A percentile compares a stretch with the other conserved stretches of the same genome.
Conservation (phyloP, 345 rosid species). For the Salix arbutifolia region DNA sequence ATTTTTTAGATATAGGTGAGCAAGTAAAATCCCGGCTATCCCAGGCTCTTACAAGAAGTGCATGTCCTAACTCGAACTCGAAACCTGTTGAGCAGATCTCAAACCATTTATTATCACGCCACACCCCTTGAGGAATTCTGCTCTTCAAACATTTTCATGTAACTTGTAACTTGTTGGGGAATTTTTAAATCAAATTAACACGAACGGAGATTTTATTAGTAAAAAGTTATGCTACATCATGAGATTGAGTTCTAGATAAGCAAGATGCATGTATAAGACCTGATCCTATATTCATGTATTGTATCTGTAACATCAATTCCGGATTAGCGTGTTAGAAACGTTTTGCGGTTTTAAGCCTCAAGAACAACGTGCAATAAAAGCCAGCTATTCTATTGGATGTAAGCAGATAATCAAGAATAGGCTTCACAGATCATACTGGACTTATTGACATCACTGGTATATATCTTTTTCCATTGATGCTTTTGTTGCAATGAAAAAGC, state of each 20-base stretch:
- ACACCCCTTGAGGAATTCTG: no score
- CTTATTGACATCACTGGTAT: not conserved
- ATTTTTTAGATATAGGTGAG: no score
- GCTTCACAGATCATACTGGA: not conserved
- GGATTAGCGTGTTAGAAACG: slow-evolving; percentile 6
- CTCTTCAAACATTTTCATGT: not conserved
- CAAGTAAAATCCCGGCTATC: no score
- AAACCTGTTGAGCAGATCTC: no score
- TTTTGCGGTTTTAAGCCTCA: slow-evolving; percentile 7
- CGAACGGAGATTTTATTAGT: not conserved
- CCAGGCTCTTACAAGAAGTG: no score
- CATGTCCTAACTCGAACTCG: rapidly evolving
- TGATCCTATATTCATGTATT: no score
- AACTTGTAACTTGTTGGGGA: not conserved
- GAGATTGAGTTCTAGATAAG: not conserved
- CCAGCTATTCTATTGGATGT: not conserved
- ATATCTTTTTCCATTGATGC: not conserved
- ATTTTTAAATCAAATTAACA: not conserved
- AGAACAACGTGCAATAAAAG: slow-evolving; percentile 1
- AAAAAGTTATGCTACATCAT: not conserved
- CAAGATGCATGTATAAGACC: not conserved
- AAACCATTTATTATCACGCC: no score
- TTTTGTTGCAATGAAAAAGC: not conserved
- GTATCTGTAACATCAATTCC: not conserved
- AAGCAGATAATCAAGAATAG: slow-evolving; percentile 1